Evolutionary conservation across 257 asterid species (phyloP).

Genomic region (Salvia miltiorrhiza): DNA sequence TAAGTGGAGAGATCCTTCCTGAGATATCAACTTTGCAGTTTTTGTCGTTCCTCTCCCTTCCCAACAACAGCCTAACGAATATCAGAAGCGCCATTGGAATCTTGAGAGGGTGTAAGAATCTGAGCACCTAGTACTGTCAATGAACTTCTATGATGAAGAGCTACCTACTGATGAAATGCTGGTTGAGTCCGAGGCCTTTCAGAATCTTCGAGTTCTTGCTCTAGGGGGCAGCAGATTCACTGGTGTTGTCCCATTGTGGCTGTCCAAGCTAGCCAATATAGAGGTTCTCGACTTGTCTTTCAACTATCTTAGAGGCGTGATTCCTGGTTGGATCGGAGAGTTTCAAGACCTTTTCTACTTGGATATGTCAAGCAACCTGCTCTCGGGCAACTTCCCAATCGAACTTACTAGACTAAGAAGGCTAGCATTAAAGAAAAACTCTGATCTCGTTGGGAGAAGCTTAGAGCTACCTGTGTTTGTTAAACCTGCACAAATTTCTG

Average conservation of each 20-base stretch:
- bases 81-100: conserved; percentile 50
- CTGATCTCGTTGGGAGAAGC: no score
- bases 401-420: conserved; percentile 35
- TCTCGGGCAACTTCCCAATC: conserved; percentile 55
- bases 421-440: no score
- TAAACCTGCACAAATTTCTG: no score
- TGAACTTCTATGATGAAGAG: conserved; percentile 52
- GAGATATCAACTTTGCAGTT: conserved; percentile 41
- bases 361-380: conserved; percentile 58
- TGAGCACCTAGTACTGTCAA: conserved; percentile 58
- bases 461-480: no score
- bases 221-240: conserved; percentile 64
- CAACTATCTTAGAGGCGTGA: conserved; percentile 46
- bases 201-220: conserved; percentile 53
- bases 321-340: conserved; percentile 67
- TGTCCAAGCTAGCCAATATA: conserved; percentile 40
- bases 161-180: conserved; percentile 39
- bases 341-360: conserved; percentile 66
- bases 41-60: conserved; percentile 62
- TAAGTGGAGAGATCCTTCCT: conserved; percentile 56
- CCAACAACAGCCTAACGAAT: conserved; percentile 67
- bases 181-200: conserved; percentile 37
- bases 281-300: conserved; percentile 62
- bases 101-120: conserved; percentile 57
- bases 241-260: conserved; percentile 65